Evolutionary conservation across 1,284 basidiomycete species (phyloP), one percentile per base, ranked within the genome.

Genomic region (Ceratobasidium sp.): DNA sequence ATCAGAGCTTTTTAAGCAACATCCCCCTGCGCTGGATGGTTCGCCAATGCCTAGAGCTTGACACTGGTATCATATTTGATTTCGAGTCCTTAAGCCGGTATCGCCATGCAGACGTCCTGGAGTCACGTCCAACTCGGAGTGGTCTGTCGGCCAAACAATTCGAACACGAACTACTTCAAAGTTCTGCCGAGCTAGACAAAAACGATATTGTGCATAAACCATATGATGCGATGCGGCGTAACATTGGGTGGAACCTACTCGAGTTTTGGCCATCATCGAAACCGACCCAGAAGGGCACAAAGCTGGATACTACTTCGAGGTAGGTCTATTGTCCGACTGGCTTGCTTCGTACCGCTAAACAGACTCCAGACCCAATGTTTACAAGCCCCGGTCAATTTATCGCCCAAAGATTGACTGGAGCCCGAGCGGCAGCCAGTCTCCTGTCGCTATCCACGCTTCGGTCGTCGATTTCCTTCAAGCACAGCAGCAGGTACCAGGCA

Each of bases 21-120:
- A 63, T 72, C 5, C 38, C 74, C 0, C 32, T 75, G 6, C 55
- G 49, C 0, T 75, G 74, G 74, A 75, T 75, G 74, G 38, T 75
- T 23, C 62, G 62, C 6, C 62, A 66, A 38, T 52, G 28, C 23
- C 18, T 66, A 5, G 49, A 14, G 1, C 5, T 52, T 16, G 32
- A 66, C 3, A 52, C 23, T n/a, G 62, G 62, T 5, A 66, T 66
- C n/a, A 23, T 66, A 1, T 52, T 66, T n/a, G 62, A 66, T 21
- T 16, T 23, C 14, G 21, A 30, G 6, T 28, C 30, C 28, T 11
- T 66, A 14, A 21, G 50, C 16, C 5, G 16, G 21, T 66, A 66
- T 16, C 46, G 62, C 13, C 23, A 50, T 1, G 49, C 3, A 1
- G 13, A 23, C 9, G 62, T 66, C 8, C 21, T 66, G 2, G 62